Percentiles rank a stretch among this genome's conserved stretches.
These are phyloP conservation scores for Achaetomium macrosporum DNA, from an alignment of 2,329 filamentous ascomycete species.

Conservation along the genomic window DNA sequence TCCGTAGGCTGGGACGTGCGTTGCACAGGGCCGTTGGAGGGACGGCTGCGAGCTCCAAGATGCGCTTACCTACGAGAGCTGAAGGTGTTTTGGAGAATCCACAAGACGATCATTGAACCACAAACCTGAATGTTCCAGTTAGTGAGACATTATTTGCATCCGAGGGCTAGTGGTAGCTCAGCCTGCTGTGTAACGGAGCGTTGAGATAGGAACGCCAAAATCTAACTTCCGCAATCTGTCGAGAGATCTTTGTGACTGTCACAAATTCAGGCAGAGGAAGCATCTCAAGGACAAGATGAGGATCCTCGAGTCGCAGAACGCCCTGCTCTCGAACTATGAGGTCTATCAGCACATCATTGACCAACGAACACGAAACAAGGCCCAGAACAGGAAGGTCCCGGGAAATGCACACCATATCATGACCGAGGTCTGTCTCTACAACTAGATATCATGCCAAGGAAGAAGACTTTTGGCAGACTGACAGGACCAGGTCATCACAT, in stretches of 20 bases:
- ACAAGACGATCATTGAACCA: no score
- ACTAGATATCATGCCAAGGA: neutral
- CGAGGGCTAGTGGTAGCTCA: no score
- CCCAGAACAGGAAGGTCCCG: conserved; percentile 46
- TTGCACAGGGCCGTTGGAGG: no score
- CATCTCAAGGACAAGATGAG: conserved; percentile 44
- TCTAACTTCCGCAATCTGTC: no score
- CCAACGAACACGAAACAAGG: conserved; percentile 47
- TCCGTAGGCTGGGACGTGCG: conserved; percentile 3
- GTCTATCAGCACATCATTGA: conserved; percentile 61
- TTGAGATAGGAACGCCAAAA: no score
- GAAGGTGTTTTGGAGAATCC: no score
- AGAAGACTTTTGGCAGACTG: neutral
- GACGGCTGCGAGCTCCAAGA: no score
- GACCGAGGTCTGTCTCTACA: conserved; percentile 50
- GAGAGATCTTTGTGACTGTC: no score
- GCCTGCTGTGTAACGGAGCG: no score
- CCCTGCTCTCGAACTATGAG: conserved; percentile 66
- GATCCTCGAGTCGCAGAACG: conserved; percentile 65
- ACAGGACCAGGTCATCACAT: conserved; percentile 49
- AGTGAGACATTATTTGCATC: no score
- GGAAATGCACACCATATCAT: conserved; percentile 56
- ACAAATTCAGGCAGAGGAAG: neutral
- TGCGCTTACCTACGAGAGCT: no score
- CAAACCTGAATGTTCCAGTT: no score